phyloP scores from a whole-genome alignment of 2,329 filamentous ascomycete genomes.

The Colletotrichum sp. region DNA sequence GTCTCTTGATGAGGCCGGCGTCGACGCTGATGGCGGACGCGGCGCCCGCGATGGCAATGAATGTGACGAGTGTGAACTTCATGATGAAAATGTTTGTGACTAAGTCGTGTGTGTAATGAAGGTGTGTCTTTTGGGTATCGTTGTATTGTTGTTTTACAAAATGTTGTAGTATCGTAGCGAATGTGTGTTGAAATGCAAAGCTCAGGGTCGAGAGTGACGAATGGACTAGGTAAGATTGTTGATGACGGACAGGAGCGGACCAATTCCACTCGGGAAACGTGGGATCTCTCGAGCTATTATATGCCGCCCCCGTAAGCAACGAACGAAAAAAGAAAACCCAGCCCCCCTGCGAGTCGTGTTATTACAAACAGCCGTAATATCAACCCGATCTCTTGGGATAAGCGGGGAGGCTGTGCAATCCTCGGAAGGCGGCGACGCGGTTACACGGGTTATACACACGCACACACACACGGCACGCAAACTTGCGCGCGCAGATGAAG shows the following conservation, averaged over 20 bases:
- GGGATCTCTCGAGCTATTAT: not conserved
- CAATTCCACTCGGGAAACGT: not conserved
- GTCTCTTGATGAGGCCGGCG: not conserved
- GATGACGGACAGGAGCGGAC: not conserved
- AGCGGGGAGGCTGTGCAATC: not conserved
- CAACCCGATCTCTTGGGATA: not conserved
- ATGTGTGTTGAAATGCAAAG: not conserved
- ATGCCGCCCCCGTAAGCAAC: not conserved
- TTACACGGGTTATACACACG: not conserved
- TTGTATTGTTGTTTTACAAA: not conserved
- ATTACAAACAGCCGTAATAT: not conserved
- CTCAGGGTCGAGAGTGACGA: not conserved
- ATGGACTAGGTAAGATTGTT: not conserved
- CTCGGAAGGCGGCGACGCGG: not conserved
- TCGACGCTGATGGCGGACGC: constrained; percentile 12
- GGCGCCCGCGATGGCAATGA: not conserved
- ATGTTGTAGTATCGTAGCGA: not conserved
- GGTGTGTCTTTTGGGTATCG: not conserved
- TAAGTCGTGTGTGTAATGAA: not conserved
- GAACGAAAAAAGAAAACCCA: not conserved
- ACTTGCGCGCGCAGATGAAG: not conserved
- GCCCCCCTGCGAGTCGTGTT: not conserved
- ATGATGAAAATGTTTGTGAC: not conserved
- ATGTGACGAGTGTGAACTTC: constrained; percentile 3
- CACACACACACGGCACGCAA: not conserved